These are phyloP conservation scores for Pythium vanterpoolii DNA, from an alignment of 352 stramenopile genomes.

Conservation along the genomic window DNA sequence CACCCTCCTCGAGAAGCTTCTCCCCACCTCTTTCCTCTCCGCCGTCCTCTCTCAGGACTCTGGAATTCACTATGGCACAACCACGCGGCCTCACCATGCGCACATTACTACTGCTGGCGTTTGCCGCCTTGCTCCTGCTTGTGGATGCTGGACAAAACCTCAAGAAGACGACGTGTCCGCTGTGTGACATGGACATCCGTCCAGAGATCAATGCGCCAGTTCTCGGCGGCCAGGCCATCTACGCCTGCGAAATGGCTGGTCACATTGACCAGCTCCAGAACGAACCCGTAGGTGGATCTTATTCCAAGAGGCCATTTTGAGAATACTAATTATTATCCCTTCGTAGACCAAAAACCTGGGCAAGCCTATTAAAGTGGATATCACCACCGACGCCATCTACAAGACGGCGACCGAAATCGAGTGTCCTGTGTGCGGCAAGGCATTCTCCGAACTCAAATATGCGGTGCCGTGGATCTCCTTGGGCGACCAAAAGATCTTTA, in stretches of 20 bases:
- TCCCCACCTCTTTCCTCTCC: background rate
- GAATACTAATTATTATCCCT: too few species aligned
- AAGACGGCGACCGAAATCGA: slow-evolving; percentile 70
- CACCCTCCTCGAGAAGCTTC: background rate
- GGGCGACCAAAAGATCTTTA: slow-evolving; percentile 39
- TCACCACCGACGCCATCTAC: slow-evolving; percentile 58
- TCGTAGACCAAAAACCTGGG: slow-evolving; percentile 48
- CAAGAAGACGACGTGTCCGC: slow-evolving; percentile 51
- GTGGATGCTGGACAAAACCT: slow-evolving; percentile 34
- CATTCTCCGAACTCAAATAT: slow-evolving; percentile 66
- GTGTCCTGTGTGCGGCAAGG: slow-evolving; percentile 52
- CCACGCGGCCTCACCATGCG: too few species aligned
- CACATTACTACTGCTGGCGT: slow-evolving; percentile 1
- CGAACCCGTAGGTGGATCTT: slow-evolving; percentile 45
- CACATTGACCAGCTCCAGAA: slow-evolving; percentile 72
- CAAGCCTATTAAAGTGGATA: slow-evolving; percentile 36
- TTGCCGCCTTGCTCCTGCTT: slow-evolving; percentile 16
- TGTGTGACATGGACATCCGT: slow-evolving; percentile 67
- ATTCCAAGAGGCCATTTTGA: background rate
- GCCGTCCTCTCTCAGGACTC: background rate
- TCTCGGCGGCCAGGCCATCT: slow-evolving; percentile 64
- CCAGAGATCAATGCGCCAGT: slow-evolving; percentile 59
- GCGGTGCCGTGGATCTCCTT: slow-evolving; percentile 65
- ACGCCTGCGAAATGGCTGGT: slow-evolving; percentile 73
- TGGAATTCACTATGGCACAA: slow-evolving; percentile 4